Evolutionary conservation across 164 flowering plant species (phyloP).

Genomic region (Chloranthus sessilifolius): DNA sequence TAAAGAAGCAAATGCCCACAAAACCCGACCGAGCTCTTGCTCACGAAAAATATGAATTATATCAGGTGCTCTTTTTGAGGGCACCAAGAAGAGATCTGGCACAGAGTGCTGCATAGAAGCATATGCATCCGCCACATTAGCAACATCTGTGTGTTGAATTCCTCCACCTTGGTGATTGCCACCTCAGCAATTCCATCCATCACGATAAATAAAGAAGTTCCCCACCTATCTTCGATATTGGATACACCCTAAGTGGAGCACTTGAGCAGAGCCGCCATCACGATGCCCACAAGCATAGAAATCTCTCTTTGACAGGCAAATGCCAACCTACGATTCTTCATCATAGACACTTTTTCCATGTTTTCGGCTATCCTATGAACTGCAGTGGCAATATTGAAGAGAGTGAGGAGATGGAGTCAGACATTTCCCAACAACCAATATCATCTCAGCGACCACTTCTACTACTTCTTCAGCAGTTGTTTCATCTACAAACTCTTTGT

Average conservation of each 20-base stretch:
- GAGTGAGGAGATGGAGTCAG: constrained; percentile 86
- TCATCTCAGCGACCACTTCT: constrained; percentile 59
- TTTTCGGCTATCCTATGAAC: constrained; percentile 91
- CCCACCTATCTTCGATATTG: constrained; percentile 94
- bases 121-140: constrained; percentile 92
- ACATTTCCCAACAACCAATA: constrained; percentile 83
- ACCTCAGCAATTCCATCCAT: constrained; percentile 98
- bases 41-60: constrained; percentile 60
- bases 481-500: constrained; percentile 62
- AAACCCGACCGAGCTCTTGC: constrained; percentile 84
- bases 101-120: constrained; percentile 97
- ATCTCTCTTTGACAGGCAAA: constrained; percentile 89
- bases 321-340: constrained; percentile 54
- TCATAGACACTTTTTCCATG: constrained; percentile 92
- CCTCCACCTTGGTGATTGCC: constrained; percentile 61
- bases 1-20: constrained; percentile 97
- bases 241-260: constrained; percentile 94
- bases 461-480: constrained; percentile 84
- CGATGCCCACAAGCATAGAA: constrained; percentile 88
- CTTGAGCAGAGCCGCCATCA: constrained; percentile 77
- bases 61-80: constrained; percentile 64
- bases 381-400: constrained; percentile 86
- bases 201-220: constrained; percentile 86
- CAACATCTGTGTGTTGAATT: constrained; percentile 96
- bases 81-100: constrained; percentile 58